These are phyloP conservation scores for Manihot esculenta DNA, from an alignment of 441 rosid genomes.

Conservation along the genomic window DNA sequence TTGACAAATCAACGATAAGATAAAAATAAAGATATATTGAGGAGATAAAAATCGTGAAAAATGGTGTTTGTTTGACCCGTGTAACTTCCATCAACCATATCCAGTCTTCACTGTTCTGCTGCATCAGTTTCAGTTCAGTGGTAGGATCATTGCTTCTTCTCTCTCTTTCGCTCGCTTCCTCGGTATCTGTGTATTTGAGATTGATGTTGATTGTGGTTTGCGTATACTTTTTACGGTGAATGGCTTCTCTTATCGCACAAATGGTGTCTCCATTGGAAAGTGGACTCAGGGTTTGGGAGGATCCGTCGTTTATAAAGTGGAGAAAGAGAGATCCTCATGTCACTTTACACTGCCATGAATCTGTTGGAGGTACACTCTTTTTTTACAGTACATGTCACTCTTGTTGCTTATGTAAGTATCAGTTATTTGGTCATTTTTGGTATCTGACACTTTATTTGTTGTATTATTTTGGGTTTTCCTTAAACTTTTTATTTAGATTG, in stretches of 20 bases:
- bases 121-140: background rate
- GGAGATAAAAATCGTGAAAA: background rate
- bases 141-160: background rate
- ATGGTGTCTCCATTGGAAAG: conserved; percentile 54
- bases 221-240: conserved; percentile 10
- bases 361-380: conserved; percentile 57
- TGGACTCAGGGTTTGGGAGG: conserved; percentile 77
- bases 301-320: conserved; percentile 83
- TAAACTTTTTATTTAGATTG: background rate
- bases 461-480: background rate
- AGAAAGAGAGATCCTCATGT: conserved; percentile 92
- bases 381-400: background rate
- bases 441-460: background rate
- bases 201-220: background rate
- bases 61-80: background rate
- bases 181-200: background rate
- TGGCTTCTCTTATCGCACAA: conserved; percentile 58
- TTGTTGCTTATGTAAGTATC: too few species aligned
- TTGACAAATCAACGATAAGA: too few species aligned
- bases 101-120: background rate
- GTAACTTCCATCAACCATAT: background rate
- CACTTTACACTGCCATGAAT: conserved; percentile 84
- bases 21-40: background rate
- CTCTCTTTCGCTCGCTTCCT: background rate
- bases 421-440: background rate